These are phyloP conservation scores for Wickerhamiella occidentalis DNA, from an alignment of 805 yeast genomes.

Conservation along the genomic window DNA sequence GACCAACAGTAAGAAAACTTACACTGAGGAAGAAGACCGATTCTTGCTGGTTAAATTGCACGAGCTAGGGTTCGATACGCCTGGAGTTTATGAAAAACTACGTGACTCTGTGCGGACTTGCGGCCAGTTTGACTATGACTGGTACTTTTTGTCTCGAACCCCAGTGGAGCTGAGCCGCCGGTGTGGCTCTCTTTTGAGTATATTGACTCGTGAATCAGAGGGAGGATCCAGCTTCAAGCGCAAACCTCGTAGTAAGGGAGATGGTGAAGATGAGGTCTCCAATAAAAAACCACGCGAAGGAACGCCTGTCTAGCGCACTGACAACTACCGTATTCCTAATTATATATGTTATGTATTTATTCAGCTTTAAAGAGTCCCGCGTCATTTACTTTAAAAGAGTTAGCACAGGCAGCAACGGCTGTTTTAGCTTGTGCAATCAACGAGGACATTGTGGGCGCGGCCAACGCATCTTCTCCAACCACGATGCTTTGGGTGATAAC, in stretches of 20 bases:
- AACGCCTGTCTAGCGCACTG: not conserved
- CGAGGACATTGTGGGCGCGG: not conserved
- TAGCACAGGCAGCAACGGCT: conserved; percentile 11
- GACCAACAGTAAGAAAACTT: conserved; percentile 52
- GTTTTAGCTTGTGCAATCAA: conserved; percentile 10
- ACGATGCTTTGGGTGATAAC: conserved; percentile 16
- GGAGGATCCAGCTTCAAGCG: conserved; percentile 27
- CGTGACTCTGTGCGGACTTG: conserved; percentile 57
- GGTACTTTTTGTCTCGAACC: conserved; percentile 69
- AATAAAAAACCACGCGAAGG: not conserved
- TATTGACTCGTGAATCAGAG: conserved; percentile 61
- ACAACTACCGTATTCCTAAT: not conserved
- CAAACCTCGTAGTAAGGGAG: conserved; percentile 19
- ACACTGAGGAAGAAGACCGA: conserved; percentile 81
- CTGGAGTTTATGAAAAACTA: conserved; percentile 63
- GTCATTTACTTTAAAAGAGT: conserved; percentile 16
- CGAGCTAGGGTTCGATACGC: conserved; percentile 65
- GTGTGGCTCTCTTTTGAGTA: conserved; percentile 62
- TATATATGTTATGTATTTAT: not conserved
- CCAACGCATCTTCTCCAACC: conserved; percentile 4
- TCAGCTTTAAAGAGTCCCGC: conserved; percentile 15
- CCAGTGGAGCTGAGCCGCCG: conserved; percentile 71
- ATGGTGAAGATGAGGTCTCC: not conserved
- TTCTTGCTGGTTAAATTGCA: conserved; percentile 67
- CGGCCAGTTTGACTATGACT: conserved; percentile 74